These are phyloP conservation scores for Margaritispora aquatica DNA, from an alignment of 495 filamentous ascomycete species.

Conservation along the genomic window DNA sequence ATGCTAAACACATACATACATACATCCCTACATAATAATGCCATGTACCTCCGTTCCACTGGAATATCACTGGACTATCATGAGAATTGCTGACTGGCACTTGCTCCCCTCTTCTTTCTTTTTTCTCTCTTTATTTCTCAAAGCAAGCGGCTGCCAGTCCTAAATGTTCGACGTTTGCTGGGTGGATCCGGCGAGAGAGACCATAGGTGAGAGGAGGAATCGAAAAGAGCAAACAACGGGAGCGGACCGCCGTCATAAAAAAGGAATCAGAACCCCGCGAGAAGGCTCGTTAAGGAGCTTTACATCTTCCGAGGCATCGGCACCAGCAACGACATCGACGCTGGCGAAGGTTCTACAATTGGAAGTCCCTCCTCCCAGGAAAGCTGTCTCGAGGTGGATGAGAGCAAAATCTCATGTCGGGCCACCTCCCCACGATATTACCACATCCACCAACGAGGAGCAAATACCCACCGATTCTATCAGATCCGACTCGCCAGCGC, in stretches of 20 bases:
- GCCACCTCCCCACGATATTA: background rate
- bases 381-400: background rate
- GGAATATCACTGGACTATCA: no score
- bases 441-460: background rate
- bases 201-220: slow-evolving; percentile 31
- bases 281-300: slow-evolving; percentile 9
- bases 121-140: background rate
- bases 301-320: background rate
- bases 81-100: background rate
- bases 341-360: background rate
- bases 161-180: slow-evolving; percentile 46
- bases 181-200: slow-evolving; percentile 37
- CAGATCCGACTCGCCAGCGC: background rate
- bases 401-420: background rate
- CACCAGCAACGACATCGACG: no score
- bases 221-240: slow-evolving; percentile 8
- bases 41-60: background rate
- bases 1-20: no score
- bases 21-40: no score
- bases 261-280: background rate
- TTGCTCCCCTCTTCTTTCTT: background rate
- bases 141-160: background rate
- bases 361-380: background rate
- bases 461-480: background rate
- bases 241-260: background rate